Evolutionary conservation across 179 eudicot genomes (phyloP).

Genomic region (Gypsophila paniculata): DNA sequence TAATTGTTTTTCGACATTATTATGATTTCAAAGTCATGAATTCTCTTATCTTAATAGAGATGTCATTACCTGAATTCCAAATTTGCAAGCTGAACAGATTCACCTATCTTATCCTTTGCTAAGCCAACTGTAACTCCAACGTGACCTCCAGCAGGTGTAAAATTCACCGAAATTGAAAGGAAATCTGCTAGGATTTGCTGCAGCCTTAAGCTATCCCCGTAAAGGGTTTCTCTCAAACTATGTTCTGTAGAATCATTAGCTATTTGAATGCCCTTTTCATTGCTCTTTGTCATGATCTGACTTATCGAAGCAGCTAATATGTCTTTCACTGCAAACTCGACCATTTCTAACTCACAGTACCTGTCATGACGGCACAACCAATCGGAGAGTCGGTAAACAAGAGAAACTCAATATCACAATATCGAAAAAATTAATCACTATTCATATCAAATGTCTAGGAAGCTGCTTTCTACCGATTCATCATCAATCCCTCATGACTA

Average conservation of each 20-base stretch:
- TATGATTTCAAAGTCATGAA: background rate
- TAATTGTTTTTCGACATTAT: background rate
- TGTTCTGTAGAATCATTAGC: constrained; percentile 43
- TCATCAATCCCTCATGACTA: no score
- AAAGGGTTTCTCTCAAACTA: constrained; percentile 49
- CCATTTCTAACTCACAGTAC: constrained; percentile 85
- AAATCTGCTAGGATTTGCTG: constrained; percentile 91
- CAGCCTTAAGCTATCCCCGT: constrained; percentile 83
- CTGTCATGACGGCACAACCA: constrained; percentile 28
- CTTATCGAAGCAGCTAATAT: constrained; percentile 69
- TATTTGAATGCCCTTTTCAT: constrained; percentile 62
- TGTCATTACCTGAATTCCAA: constrained; percentile 73
- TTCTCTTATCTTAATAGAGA: background rate
- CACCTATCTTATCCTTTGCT: constrained; percentile 60
- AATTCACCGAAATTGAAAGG: constrained; percentile 57
- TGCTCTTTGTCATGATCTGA: constrained; percentile 80
- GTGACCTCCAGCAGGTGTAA: constrained; percentile 69
- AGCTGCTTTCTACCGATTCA: no score
- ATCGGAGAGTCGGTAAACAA: background rate
- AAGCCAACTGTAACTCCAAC: constrained; percentile 50
- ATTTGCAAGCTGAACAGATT: constrained; percentile 69
- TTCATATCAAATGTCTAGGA: no score
- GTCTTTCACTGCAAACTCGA: constrained; percentile 68
- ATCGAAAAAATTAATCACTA: background rate
- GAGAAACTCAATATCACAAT: background rate